Evolutionary conservation across 2,329 filamentous ascomycete species (phyloP), one percentile per base, ranked within the genome.

Genomic region (Xylariaceae sp.): DNA sequence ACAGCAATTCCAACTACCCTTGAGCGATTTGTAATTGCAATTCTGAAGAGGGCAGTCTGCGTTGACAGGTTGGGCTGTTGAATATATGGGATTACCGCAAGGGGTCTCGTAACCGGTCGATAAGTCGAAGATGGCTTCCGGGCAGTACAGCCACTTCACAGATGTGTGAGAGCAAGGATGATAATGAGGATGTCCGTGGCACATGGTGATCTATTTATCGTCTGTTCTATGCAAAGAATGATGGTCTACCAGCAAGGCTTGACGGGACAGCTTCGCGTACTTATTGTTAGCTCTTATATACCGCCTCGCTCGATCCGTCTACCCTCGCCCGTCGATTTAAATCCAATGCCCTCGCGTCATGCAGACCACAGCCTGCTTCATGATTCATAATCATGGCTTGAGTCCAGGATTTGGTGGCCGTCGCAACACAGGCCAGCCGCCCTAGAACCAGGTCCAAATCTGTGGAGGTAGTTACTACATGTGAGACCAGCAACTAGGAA

Each of bases 81-180:
- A 71, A 54, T 77, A 76, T 6, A 68, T 71, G 25, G 68, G 67
- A 44, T 75, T 74, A 44, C 60, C 59, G 59, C 76, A 79, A 25
- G 74, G 70, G 27, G 69, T 70, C 56, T 74, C 70, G 47, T 73
- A 71, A 16, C 75, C 73, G 0, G 74, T 77, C 27, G 66, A 59
- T 23, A 75, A 59, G 57, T 79, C 74, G 47, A 78, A 71, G 48
- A 66, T 55, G 40, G 68, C 70, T 40, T 67, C 64, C 17, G 74
- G 71, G 54, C 76, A 79, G 61, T 78, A 77, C 55, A 75, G 67
- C 74, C 75, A 79, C 49, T 70, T 72, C 52, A 78, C 68, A 37
- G 75, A 78, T n/a, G 71, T 74, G 59, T 79, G 76, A 20, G 69
- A 67, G 57, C 76, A 79, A 12, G 71, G 65, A 53, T 79, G 76